These are phyloP conservation scores for Tetrastigma voinierianum DNA, from an alignment of 164 flowering plant genomes.

Conservation along the genomic window DNA sequence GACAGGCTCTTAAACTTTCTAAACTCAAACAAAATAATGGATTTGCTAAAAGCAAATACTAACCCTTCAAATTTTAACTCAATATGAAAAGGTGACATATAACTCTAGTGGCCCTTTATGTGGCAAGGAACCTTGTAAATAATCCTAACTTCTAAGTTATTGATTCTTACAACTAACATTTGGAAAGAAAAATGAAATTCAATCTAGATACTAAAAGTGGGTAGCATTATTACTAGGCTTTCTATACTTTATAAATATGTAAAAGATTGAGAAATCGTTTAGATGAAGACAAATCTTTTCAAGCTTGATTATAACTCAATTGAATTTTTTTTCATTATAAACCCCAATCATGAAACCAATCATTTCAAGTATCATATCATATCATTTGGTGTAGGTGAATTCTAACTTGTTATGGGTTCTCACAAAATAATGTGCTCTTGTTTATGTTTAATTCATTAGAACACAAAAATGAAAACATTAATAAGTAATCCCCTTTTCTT, in stretches of 20 bases:
- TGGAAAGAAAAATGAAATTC: too few species aligned
- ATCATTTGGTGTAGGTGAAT: constrained; percentile 51
- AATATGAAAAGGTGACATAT: too few species aligned
- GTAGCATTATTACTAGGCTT: constrained; percentile 50
- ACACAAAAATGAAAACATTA: too few species aligned
- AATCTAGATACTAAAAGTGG: constrained; percentile 19
- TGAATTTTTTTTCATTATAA: constrained; percentile 46
- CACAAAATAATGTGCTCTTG: constrained; percentile 43
- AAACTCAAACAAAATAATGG: too few species aligned
- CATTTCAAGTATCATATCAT: constrained; percentile 49
- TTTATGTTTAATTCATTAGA: constrained; percentile 31
- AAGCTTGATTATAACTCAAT: constrained; percentile 43
- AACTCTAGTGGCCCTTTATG: too few species aligned
- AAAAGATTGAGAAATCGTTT: constrained; percentile 46
- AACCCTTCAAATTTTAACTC: too few species aligned
- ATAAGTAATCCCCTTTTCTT: too few species aligned
- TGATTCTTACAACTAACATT: too few species aligned
- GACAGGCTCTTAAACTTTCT: too few species aligned
- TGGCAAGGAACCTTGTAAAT: too few species aligned
- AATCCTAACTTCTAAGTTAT: too few species aligned
- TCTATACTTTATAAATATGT: constrained; percentile 50
- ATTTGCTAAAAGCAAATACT: too few species aligned
- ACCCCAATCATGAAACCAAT: constrained; percentile 48
- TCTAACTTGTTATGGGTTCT: constrained; percentile 44
- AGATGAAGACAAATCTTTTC: constrained; percentile 46